Evolutionary conservation across 2,329 filamentous ascomycete species (phyloP), one percentile per base, ranked within the genome.

Genomic region (Macrophomina phaseolina): DNA sequence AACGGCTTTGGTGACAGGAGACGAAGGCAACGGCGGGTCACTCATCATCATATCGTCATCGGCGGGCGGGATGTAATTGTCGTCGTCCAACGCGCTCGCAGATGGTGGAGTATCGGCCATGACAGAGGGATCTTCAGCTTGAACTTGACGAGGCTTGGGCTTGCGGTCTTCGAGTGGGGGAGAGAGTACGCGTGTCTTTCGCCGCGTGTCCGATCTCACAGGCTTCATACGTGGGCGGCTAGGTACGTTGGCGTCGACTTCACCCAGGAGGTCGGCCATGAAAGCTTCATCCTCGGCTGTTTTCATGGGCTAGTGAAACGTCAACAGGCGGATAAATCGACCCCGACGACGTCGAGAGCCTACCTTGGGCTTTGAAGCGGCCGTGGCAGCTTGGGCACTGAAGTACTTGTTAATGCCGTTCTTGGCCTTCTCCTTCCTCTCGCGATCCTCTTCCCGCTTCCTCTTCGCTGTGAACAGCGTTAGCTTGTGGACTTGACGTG

Each of bases 381-480:
- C 78, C 45, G 82, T 79, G 42, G 83, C 83, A 40, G 87, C 86
- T 65, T 92, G 93, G 72, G 91, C 91, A 71, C 87, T 94, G 77
- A 99, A 98, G 80, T 96, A 99, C 74, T 96, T 94, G 79, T 90
- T 93, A 76, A 99, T 98, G 72, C 93, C 91, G 74, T 91, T 91
- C 78, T 96, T 93, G 71, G 93, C 92, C 77, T 92, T 93, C 72
- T 97, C 92, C 74, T 91, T 88, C 76, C 92, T 91, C 67, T 93
- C 89, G 70, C 91, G 89, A 67, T 97, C 93, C 71, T 97, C 92
- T 73, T 97, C 92, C 16, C 91, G 90, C 78, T 92, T 94, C 73
- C 93, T 87, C 80, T 97, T 98, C 70, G 90, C 91, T 94, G 69
- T 49, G 9, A 14, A 45, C 30, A 4, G 42, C 36, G 38, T 66